These are phyloP conservation scores for Phytopythium cucurbitacearum DNA, from an alignment of 352 stramenopile genomes.

Conservation along the genomic window DNA sequence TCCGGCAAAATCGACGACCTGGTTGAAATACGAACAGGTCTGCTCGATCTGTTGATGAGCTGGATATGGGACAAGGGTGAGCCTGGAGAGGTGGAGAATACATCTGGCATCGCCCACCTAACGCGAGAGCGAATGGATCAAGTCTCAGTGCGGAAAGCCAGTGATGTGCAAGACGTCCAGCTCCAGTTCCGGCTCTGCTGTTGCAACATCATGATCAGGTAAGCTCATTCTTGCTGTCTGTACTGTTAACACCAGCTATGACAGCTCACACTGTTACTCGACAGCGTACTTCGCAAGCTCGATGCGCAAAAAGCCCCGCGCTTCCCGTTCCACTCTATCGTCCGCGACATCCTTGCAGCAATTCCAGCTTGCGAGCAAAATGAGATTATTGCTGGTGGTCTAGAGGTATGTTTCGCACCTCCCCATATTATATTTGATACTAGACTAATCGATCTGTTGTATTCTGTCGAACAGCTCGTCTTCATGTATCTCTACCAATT, in stretches of 20 bases:
- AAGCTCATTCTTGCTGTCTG: conserved; percentile 1
- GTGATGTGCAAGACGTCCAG: conserved; percentile 17
- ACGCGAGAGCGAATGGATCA: not conserved
- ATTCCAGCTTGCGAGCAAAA: conserved; percentile 15
- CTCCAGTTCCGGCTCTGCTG: conserved; percentile 56
- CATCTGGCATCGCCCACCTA: not conserved
- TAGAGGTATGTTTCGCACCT: conserved; percentile 19
- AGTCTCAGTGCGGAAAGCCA: not conserved
- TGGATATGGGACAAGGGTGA: conserved; percentile 21
- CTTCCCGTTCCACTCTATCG: not conserved
- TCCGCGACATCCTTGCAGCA: not conserved
- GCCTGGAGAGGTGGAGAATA: not conserved
- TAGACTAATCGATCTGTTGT: not conserved
- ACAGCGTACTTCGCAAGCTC: conserved; percentile 9
- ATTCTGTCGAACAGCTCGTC: conserved; percentile 22
- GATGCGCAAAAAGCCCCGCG: conserved; percentile 6
- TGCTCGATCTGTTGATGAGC: conserved; percentile 16
- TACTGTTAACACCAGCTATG: not conserved
- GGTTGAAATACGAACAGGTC: too few relatives aligned
- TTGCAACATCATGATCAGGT: conserved; percentile 69
- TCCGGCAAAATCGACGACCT: too few relatives aligned
- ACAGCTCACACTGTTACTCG: not conserved
- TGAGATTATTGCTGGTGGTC: conserved; percentile 16
- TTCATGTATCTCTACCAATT: conserved; percentile 49
- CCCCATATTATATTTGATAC: not conserved